phyloP scores from a whole-genome alignment of 495 filamentous ascomycete genomes.

The Penicillium subrubescens region DNA sequence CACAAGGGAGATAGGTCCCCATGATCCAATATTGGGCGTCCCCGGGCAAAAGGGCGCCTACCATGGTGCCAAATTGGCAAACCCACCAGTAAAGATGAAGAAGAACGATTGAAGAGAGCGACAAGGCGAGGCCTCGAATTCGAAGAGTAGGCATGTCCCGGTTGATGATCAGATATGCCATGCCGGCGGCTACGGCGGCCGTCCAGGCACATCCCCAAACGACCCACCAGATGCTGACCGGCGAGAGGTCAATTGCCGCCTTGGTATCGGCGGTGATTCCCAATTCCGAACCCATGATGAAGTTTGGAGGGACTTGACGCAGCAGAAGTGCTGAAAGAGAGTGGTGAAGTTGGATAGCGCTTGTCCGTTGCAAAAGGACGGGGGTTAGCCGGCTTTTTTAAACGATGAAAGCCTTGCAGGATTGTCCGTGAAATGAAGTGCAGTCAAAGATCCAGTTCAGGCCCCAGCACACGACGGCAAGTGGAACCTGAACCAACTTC shows the following conservation, averaged over 20 bases:
- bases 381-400: neutral
- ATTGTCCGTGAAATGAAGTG: neutral
- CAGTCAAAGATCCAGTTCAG: neutral
- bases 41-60: constrained; percentile 62
- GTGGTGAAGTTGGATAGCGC: constrained; percentile 35
- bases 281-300: constrained; percentile 42
- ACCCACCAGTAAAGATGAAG: constrained; percentile 66
- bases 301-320: neutral
- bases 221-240: constrained; percentile 41
- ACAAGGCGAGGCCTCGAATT: constrained; percentile 62
- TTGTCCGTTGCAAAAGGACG: neutral
- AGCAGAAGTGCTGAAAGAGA: constrained; percentile 28
- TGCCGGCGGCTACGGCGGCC: constrained; percentile 49
- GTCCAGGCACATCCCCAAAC: constrained; percentile 54
- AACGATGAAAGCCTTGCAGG: neutral
- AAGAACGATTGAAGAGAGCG: constrained; percentile 58
- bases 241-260: constrained; percentile 22
- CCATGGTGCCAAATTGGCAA: constrained; percentile 60
- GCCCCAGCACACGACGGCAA: neutral
- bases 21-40: constrained; percentile 71
- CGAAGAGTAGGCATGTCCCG: constrained; percentile 61
- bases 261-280: constrained; percentile 34
- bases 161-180: constrained; percentile 55
- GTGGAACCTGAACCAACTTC: constrained; percentile 3
- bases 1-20: constrained; percentile 69